Evolutionary conservation across 805 yeast species (phyloP).

Genomic region (Saturnispora hagleri): DNA sequence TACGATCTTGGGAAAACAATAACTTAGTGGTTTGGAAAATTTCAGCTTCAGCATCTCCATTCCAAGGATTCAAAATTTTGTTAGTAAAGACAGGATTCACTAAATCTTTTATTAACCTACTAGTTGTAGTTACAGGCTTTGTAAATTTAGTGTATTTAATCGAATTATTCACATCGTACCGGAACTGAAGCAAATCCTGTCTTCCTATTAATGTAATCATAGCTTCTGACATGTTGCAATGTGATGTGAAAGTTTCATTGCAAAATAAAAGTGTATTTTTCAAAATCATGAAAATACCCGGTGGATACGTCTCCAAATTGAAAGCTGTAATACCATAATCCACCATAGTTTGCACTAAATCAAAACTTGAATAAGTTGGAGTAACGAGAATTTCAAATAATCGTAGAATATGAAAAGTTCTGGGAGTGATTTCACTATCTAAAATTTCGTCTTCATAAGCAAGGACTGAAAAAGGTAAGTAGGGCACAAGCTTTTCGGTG

Average conservation of each 20-base stretch:
- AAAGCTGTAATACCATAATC: slow-evolving; percentile 42
- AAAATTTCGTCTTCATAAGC: slow-evolving; percentile 51
- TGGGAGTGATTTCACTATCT: slow-evolving; percentile 55
- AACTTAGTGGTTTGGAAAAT: slow-evolving; percentile 56
- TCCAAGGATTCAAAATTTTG: slow-evolving; percentile 53
- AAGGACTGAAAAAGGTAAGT: slow-evolving; percentile 56
- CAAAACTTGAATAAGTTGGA: slow-evolving; percentile 38
- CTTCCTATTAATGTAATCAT: slow-evolving; percentile 57
- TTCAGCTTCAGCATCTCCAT: slow-evolving; percentile 62
- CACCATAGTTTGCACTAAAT: slow-evolving; percentile 53
- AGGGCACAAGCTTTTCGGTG: slow-evolving; percentile 39
- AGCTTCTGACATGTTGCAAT: slow-evolving; percentile 31
- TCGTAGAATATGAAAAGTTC: slow-evolving; percentile 49
- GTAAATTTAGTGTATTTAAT: neutral
- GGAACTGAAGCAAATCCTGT: slow-evolving; percentile 42
- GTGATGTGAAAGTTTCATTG: slow-evolving; percentile 43
- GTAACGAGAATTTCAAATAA: slow-evolving; percentile 58
- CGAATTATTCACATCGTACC: slow-evolving; percentile 5
- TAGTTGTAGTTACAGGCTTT: slow-evolving; percentile 30
- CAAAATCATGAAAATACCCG: slow-evolving; percentile 61
- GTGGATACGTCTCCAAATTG: slow-evolving; percentile 61
- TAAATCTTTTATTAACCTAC: slow-evolving; percentile 22
- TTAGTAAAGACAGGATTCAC: slow-evolving; percentile 31
- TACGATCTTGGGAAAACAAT: slow-evolving; percentile 67
- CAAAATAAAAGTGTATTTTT: slow-evolving; percentile 48